A percentile compares a stretch with the other conserved stretches of the same genome.
These are phyloP conservation scores for Lodderomyces jiufengensis DNA, from an alignment of 1,139 yeast species.

Conservation along the genomic window DNA sequence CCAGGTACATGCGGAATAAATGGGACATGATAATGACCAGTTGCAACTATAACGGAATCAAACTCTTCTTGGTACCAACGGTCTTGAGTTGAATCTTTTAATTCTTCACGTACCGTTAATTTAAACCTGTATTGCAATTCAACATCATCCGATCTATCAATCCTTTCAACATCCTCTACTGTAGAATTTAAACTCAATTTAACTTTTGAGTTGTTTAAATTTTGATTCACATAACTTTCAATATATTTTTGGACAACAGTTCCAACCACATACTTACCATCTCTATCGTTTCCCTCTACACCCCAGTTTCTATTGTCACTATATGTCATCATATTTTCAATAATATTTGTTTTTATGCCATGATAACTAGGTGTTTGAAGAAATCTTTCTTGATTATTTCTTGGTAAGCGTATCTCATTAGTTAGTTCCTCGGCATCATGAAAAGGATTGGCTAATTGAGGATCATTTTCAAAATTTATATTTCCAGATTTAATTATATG, in stretches of 20 bases:
- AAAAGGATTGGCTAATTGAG: constrained; percentile 31
- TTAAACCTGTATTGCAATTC: constrained; percentile 23
- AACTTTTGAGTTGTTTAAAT: constrained; percentile 17
- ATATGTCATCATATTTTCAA: constrained; percentile 44
- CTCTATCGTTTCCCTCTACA: constrained; percentile 22
- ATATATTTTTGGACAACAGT: constrained; percentile 29
- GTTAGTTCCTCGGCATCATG: constrained; percentile 5
- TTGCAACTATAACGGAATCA: constrained; percentile 27
- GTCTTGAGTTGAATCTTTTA: constrained; percentile 19
- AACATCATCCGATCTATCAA: constrained; percentile 12
- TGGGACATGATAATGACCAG: constrained; percentile 36
- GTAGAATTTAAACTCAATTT: constrained; percentile 29
- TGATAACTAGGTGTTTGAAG: constrained; percentile 38
- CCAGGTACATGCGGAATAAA: constrained; percentile 38
- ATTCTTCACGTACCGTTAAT: constrained; percentile 27
- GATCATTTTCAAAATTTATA: constrained; percentile 21
- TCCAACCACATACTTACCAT: constrained; percentile 26
- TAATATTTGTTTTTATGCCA: constrained; percentile 37
- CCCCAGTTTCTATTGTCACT: constrained; percentile 36
- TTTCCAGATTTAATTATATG: constrained; percentile 23
- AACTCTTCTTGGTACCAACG: constrained; percentile 23
- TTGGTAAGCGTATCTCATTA: constrained; percentile 10
- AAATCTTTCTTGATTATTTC: constrained; percentile 21
- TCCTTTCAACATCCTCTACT: constrained; percentile 34
- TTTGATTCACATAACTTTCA: constrained; percentile 27